Conservation (phyloP, 1,139 yeast species). For the Sugiyamaella sp. region DNA sequence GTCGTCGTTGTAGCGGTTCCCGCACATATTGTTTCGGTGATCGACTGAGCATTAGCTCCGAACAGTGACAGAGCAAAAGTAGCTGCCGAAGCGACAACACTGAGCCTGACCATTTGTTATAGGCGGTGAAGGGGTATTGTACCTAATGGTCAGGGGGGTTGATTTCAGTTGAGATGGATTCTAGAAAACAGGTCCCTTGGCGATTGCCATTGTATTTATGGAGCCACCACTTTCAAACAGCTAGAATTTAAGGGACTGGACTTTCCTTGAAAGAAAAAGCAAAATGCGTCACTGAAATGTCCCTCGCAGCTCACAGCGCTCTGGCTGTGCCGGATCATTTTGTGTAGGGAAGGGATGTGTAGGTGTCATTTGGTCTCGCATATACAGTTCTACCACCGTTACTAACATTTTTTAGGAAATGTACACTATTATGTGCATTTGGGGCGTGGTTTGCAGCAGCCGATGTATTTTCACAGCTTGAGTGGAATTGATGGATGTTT, state of each 20-base stretch:
- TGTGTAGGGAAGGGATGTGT: not conserved
- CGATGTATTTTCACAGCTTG: not conserved
- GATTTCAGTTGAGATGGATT: not conserved
- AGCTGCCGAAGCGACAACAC: slow-evolving; percentile 12
- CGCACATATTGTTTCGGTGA: slow-evolving; percentile 8
- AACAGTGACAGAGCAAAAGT: slow-evolving; percentile 7
- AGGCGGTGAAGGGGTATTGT: slow-evolving; percentile 15
- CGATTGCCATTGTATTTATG: slow-evolving; percentile 7
- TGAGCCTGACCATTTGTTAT: slow-evolving; percentile 15
- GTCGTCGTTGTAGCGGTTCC: slow-evolving; percentile 6
- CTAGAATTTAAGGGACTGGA: slow-evolving; percentile 1
- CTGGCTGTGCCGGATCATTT: not conserved
- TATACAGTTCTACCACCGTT: not conserved
- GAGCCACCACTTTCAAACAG: not conserved
- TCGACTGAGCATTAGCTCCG: slow-evolving; percentile 10
- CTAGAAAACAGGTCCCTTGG: not conserved
- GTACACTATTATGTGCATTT: not conserved
- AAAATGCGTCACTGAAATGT: not conserved
- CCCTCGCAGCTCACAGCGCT: not conserved
- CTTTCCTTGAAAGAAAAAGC: not conserved
- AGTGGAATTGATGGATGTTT: too few relatives aligned
- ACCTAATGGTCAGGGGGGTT: slow-evolving; percentile 5
- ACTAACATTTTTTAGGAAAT: not conserved
- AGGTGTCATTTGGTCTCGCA: not conserved
- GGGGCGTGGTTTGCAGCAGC: not conserved